phyloP scores from a whole-genome alignment of 2,329 filamentous ascomycete genomes.

The Phialophora tarda region DNA sequence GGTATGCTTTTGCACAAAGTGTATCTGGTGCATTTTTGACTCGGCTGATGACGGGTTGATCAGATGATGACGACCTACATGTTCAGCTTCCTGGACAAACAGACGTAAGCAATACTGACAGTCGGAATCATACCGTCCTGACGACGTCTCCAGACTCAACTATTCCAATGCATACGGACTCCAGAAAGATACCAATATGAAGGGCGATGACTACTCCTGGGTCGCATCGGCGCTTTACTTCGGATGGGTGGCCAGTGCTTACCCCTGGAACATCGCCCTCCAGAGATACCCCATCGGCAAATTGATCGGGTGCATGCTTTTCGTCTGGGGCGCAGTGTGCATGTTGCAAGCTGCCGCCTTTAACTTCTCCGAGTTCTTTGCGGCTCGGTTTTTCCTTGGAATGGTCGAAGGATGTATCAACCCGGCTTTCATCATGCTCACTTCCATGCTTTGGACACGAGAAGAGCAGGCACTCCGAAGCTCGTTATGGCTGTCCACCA shows the following conservation, averaged over 20 bases:
- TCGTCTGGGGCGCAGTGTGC: conserved; percentile 56
- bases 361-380: conserved; percentile 51
- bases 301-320: conserved; percentile 62
- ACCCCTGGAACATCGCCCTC: conserved; percentile 41
- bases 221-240: conserved; percentile 46
- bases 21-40: neutral
- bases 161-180: conserved; percentile 52
- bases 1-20: neutral
- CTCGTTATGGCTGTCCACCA: conserved; percentile 59
- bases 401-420: conserved; percentile 56
- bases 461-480: conserved; percentile 61
- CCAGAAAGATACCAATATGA: conserved; percentile 50
- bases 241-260: conserved; percentile 55
- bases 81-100: conserved; percentile 45
- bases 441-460: conserved; percentile 56
- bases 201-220: conserved; percentile 51
- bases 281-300: conserved; percentile 47
- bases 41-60: conserved; percentile 30
- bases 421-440: conserved; percentile 58
- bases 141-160: conserved; percentile 40
- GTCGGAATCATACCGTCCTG: neutral
- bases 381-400: conserved; percentile 55
- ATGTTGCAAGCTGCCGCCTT: conserved; percentile 59
- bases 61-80: conserved; percentile 49
- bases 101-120: conserved; percentile 29